A percentile compares a stretch with the other conserved stretches of the same genome.
phyloP scores from a whole-genome alignment of 1,284 basidiomycete genomes.

The Cerioporus squamosus region DNA sequence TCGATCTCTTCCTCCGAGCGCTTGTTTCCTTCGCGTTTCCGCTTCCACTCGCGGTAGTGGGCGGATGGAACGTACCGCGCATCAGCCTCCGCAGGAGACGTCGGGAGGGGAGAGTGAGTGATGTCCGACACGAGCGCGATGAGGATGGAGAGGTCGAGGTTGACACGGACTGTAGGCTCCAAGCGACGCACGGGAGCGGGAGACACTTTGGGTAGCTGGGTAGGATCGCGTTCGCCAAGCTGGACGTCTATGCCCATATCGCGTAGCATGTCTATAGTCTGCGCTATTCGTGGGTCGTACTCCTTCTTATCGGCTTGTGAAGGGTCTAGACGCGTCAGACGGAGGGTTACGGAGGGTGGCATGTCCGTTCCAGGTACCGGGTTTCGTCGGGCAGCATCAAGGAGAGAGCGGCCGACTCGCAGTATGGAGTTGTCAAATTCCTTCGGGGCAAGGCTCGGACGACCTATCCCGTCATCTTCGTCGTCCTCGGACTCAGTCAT shows the following conservation, averaged over 20 bases:
- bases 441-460: constrained; percentile 47
- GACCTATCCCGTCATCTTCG: constrained; percentile 38
- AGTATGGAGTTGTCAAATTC: constrained; percentile 75
- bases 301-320: constrained; percentile 41
- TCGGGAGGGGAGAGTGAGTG: constrained; percentile 73
- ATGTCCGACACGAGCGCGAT: constrained; percentile 86
- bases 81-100: constrained; percentile 58
- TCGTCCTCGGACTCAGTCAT: constrained; percentile 68
- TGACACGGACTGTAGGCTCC: constrained; percentile 61
- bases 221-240: constrained; percentile 60
- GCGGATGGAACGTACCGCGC: constrained; percentile 62
- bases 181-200: constrained; percentile 22
- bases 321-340: constrained; percentile 71
- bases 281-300: constrained; percentile 61
- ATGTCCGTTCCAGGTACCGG: constrained; percentile 37
- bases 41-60: constrained; percentile 63
- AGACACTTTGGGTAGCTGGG: constrained; percentile 20
- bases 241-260: constrained; percentile 69
- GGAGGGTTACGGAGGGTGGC: constrained; percentile 54
- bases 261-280: constrained; percentile 59
- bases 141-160: constrained; percentile 81
- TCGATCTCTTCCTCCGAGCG: constrained; percentile 26
- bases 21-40: constrained; percentile 36
- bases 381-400: constrained; percentile 64
- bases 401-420: constrained; percentile 61